Conservation (phyloP, 768 basidiomycete genomes). For the Rhizopogon roseolus region DNA sequence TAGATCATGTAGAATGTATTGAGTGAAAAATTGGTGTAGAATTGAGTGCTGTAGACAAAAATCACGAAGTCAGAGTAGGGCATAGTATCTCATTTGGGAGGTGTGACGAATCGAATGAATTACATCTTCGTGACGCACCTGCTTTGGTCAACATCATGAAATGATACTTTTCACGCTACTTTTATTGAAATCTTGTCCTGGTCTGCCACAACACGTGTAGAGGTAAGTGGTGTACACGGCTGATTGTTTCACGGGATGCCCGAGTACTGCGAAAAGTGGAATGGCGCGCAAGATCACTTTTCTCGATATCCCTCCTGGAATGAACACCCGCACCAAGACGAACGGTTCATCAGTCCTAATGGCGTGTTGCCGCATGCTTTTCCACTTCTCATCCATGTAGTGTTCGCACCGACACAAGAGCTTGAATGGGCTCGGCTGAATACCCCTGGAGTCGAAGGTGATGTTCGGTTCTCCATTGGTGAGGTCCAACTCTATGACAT, state of each 20-base stretch:
- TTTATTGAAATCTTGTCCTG: background rate
- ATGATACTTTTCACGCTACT: background rate
- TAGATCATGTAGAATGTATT: too few species aligned
- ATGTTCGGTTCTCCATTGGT: slow-evolving; percentile 4
- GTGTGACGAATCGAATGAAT: too few species aligned
- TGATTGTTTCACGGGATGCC: background rate
- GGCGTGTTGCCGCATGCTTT: slow-evolving; percentile 13
- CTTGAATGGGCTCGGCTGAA: slow-evolving; percentile 18
- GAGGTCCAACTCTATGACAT: slow-evolving; percentile 22
- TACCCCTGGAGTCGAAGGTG: slow-evolving; percentile 17
- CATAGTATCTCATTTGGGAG: too few species aligned
- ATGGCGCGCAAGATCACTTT: slow-evolving; percentile 23
- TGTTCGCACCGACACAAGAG: slow-evolving; percentile 19
- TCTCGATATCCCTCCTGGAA: slow-evolving; percentile 21
- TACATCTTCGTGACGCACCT: too few species aligned
- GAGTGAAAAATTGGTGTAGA: too few species aligned
- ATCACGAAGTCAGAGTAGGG: too few species aligned
- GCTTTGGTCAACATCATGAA: too few species aligned
- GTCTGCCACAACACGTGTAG: slow-evolving; percentile 14
- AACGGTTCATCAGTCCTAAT: slow-evolving; percentile 8
- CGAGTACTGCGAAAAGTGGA: slow-evolving; percentile 14
- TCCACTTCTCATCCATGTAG: slow-evolving; percentile 20
- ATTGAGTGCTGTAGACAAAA: too few species aligned
- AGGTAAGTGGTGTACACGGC: slow-evolving; percentile 13
- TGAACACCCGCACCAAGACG: slow-evolving; percentile 22